Evolutionary conservation across 495 filamentous ascomycete genomes (phyloP).

Genomic region (Penicillium simplicissimum): DNA sequence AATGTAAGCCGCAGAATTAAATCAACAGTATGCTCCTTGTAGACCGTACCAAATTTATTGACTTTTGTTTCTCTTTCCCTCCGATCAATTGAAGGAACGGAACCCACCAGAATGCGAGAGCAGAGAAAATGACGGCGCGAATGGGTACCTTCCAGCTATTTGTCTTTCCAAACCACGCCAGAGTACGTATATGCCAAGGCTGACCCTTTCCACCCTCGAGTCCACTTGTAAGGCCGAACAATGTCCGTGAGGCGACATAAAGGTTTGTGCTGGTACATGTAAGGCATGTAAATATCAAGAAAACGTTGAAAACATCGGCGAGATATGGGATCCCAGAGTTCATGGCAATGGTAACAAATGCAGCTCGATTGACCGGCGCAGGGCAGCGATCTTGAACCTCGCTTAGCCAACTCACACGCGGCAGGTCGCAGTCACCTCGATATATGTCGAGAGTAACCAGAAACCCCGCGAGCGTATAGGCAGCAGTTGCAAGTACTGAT

Average conservation of each 20-base stretch:
- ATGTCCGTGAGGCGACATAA: conserved; percentile 47
- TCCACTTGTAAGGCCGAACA: conserved; percentile 45
- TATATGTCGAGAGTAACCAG: neutral
- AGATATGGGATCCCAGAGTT: neutral
- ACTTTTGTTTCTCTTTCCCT: neutral
- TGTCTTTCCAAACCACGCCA: conserved; percentile 38
- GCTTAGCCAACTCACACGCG: neutral
- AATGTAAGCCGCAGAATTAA: neutral
- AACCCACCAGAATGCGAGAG: conserved; percentile 44
- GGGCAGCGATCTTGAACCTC: neutral
- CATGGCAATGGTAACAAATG: neutral
- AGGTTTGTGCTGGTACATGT: conserved; percentile 40
- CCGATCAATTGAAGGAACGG: conserved; percentile 32
- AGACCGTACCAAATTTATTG: neutral
- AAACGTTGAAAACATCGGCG: neutral
- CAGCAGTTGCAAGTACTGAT: neutral
- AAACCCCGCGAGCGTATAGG: neutral
- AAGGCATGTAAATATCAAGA: neutral
- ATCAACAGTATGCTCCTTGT: no score
- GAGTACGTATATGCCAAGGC: conserved; percentile 14
- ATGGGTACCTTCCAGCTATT: conserved; percentile 36
- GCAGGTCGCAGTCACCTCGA: neutral
- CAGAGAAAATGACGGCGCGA: conserved; percentile 38
- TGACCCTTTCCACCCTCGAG: conserved; percentile 22
- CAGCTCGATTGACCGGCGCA: neutral